phyloP scores from a whole-genome alignment of 1,139 yeast genomes.

The Geotrichum cucujoidarum region DNA sequence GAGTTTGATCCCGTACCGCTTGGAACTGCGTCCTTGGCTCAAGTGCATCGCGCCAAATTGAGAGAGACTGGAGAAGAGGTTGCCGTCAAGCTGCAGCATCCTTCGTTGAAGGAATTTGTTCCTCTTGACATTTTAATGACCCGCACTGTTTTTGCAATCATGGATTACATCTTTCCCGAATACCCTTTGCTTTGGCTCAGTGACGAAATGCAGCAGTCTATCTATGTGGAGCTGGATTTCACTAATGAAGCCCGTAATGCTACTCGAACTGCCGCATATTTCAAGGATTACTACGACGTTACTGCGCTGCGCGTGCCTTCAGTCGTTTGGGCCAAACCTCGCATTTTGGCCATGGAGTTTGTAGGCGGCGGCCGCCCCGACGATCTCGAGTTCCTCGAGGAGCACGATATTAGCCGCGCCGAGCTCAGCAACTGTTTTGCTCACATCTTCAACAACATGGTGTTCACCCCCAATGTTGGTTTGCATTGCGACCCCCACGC shows the following conservation, averaged over 20 bases:
- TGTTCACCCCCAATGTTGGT: constrained; percentile 85
- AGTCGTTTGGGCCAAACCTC: constrained; percentile 57
- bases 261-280: constrained; percentile 58
- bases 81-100: constrained; percentile 95
- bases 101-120: constrained; percentile 77
- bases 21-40: constrained; percentile 95
- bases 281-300: constrained; percentile 47
- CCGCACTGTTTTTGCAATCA: constrained; percentile 63
- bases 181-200: constrained; percentile 92
- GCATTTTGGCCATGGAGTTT: constrained; percentile 84
- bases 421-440: constrained; percentile 82
- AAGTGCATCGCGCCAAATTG: constrained; percentile 77
- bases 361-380: constrained; percentile 80
- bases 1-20: constrained; percentile 70
- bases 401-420: constrained; percentile 61
- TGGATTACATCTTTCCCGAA: constrained; percentile 82
- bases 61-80: constrained; percentile 61
- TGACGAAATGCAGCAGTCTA: constrained; percentile 81
- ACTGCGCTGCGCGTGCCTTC: constrained; percentile 82
- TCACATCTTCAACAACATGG: constrained; percentile 90
- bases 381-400: constrained; percentile 58
- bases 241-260: constrained; percentile 84
- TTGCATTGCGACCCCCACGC: constrained; percentile 98
- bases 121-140: constrained; percentile 85
- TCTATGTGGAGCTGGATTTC: constrained; percentile 84